A percentile compares a stretch with the other conserved stretches of the same genome.
These are phyloP conservation scores for Waltergamsia citrina DNA, from an alignment of 2,329 filamentous ascomycete genomes.

Conservation along the genomic window DNA sequence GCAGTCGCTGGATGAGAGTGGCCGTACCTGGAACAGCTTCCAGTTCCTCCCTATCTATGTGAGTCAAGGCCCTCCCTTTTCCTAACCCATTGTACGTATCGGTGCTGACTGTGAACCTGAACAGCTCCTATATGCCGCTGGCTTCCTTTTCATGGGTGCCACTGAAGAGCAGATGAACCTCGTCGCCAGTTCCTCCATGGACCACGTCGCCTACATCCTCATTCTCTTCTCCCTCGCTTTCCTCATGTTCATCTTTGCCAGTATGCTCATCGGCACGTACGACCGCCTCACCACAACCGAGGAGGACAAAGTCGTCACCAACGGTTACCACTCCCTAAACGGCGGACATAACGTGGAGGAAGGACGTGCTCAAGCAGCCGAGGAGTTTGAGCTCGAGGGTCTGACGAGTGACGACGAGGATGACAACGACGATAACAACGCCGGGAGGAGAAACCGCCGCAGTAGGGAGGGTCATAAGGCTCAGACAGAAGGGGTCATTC, in stretches of 20 bases:
- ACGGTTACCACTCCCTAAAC: slow-evolving; percentile 22
- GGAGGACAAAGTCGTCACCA: slow-evolving; percentile 22
- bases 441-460: too few species aligned
- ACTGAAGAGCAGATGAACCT: slow-evolving; percentile 93
- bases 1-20: slow-evolving; percentile 54
- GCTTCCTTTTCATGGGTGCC: slow-evolving; percentile 95
- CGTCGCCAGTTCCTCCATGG: slow-evolving; percentile 63
- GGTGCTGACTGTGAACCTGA: slow-evolving; percentile 7
- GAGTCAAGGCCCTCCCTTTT: slow-evolving; percentile 24
- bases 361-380: slow-evolving; percentile 62
- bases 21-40: slow-evolving; percentile 55
- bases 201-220: slow-evolving; percentile 85
- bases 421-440: slow-evolving; percentile 58
- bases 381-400: slow-evolving; percentile 90
- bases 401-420: slow-evolving; percentile 85
- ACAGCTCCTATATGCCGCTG: slow-evolving; percentile 80
- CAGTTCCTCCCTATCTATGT: slow-evolving; percentile 45
- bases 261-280: slow-evolving; percentile 79
- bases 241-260: slow-evolving; percentile 81
- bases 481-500: too few species aligned
- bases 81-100: background rate
- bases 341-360: slow-evolving; percentile 31
- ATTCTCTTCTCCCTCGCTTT: slow-evolving; percentile 88
- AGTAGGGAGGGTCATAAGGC: too few species aligned
- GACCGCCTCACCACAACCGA: slow-evolving; percentile 41